Conservation (phyloP, 2,329 filamentous ascomycete genomes). For the Didymellaceae sp. region DNA sequence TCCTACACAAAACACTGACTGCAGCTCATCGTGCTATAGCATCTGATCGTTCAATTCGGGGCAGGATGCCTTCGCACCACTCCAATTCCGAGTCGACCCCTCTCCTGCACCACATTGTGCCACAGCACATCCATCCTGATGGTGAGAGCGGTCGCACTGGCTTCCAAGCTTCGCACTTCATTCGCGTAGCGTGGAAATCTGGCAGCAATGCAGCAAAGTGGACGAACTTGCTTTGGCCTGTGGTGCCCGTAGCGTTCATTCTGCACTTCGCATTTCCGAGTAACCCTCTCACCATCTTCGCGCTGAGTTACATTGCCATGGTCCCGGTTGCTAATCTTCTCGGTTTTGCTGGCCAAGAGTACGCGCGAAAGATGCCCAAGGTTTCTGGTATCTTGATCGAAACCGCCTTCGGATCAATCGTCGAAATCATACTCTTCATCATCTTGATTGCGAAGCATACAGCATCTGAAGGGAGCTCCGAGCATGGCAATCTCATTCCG, state of each 20-base stretch:
- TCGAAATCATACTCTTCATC: conserved; percentile 83
- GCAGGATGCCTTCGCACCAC: conserved; percentile 27
- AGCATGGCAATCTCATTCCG: conserved; percentile 53
- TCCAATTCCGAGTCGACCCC: conserved; percentile 36
- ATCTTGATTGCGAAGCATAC: conserved; percentile 66
- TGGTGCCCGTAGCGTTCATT: conserved; percentile 73
- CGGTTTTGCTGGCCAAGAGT: conserved; percentile 74
- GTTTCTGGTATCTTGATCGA: conserved; percentile 69
- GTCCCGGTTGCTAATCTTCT: conserved; percentile 76
- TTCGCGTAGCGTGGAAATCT: conserved; percentile 69
- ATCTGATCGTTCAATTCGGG: background rate
- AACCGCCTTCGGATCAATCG: conserved; percentile 70
- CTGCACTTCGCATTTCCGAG: conserved; percentile 62
- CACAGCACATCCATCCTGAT: conserved; percentile 51
- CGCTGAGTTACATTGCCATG: conserved; percentile 76
- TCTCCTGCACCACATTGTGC: conserved; percentile 40
- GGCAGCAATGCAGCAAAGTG: conserved; percentile 68
- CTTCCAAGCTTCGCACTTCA: conserved; percentile 67
- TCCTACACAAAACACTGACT: background rate
- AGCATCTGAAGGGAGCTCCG: conserved; percentile 49
- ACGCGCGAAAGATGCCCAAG: conserved; percentile 76
- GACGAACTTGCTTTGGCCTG: conserved; percentile 77
- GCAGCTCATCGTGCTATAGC: background rate
- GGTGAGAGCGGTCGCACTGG: conserved; percentile 74
- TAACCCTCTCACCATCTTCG: conserved; percentile 68